Evolutionary conservation across 208 protist species (phyloP).

Genomic region (Phytomonas francai): DNA sequence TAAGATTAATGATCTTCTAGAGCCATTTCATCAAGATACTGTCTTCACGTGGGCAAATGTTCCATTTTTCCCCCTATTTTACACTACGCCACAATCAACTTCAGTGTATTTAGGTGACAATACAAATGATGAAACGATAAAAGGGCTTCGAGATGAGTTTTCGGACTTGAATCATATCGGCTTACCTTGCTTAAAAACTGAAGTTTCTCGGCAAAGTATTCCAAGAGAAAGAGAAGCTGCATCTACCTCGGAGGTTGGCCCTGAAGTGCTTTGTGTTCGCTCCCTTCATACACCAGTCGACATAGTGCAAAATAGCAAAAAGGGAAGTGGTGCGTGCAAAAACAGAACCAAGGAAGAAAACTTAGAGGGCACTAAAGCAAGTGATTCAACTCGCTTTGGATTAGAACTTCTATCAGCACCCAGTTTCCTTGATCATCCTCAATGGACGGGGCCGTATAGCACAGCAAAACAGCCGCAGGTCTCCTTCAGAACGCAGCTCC

Average conservation of each 20-base stretch:
- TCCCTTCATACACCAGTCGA: neutral
- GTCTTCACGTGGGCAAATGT: neutral
- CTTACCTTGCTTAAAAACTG: neutral
- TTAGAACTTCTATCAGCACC: neutral
- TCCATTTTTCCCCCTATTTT: neutral
- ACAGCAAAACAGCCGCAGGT: neutral
- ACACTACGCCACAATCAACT: neutral
- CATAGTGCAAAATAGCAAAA: neutral
- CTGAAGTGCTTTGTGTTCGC: neutral
- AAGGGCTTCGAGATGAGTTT: neutral
- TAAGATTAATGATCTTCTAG: neutral
- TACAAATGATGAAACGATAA: neutral
- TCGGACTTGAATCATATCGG: neutral
- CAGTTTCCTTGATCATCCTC: neutral
- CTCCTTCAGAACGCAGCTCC: constrained; percentile 29
- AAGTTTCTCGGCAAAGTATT: neutral
- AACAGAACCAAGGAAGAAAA: neutral
- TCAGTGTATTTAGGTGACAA: neutral
- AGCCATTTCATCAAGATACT: neutral
- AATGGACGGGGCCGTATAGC: neutral
- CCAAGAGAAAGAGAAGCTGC: neutral
- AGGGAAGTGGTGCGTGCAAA: neutral
- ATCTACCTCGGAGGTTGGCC: neutral
- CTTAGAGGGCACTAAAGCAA: neutral
- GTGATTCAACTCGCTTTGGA: neutral